Percentiles rank a stretch among this genome's conserved stretches.
phyloP scores from a whole-genome alignment of 78 protist species.

The Tieghemostelium lacteum region DNA sequence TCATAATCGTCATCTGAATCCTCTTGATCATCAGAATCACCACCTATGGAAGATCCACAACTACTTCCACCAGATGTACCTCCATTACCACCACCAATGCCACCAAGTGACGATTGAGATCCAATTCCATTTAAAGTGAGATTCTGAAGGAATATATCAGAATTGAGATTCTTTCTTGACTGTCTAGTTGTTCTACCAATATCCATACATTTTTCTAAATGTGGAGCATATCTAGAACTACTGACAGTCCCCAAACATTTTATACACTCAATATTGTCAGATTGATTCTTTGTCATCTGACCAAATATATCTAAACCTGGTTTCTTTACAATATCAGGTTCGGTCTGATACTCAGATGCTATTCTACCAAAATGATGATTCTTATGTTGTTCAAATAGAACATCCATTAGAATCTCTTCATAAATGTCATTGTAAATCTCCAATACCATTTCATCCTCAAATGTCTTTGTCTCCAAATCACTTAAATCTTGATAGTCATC shows the following conservation, averaged over 20 bases:
- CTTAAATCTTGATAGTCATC: conserved; percentile 17
- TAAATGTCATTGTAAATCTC: conserved; percentile 50
- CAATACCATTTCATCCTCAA: conserved; percentile 57
- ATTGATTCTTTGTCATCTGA: conserved; percentile 52
- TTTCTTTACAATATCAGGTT: conserved; percentile 6
- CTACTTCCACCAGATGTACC: background rate
- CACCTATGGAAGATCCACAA: background rate
- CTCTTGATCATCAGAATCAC: background rate
- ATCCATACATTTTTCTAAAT: conserved; percentile 84
- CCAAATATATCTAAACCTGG: conserved; percentile 66
- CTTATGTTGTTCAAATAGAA: conserved; percentile 48
- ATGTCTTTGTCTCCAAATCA: conserved; percentile 47
- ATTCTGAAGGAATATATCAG: too few relatives aligned
- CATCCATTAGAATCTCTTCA: conserved; percentile 52
- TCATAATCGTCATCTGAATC: conserved; percentile 76
- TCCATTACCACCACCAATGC: background rate
- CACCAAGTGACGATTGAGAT: background rate
- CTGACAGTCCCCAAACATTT: conserved; percentile 58
- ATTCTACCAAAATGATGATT: background rate
- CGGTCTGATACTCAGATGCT: background rate
- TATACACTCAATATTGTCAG: conserved; percentile 66
- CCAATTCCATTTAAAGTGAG: background rate
- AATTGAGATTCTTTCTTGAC: conserved; percentile 60
- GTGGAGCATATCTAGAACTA: conserved; percentile 80
- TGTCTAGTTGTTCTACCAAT: conserved; percentile 40